These are phyloP conservation scores for Aspergillus spinulosporus DNA, from an alignment of 2,329 filamentous ascomycete species.

Conservation along the genomic window DNA sequence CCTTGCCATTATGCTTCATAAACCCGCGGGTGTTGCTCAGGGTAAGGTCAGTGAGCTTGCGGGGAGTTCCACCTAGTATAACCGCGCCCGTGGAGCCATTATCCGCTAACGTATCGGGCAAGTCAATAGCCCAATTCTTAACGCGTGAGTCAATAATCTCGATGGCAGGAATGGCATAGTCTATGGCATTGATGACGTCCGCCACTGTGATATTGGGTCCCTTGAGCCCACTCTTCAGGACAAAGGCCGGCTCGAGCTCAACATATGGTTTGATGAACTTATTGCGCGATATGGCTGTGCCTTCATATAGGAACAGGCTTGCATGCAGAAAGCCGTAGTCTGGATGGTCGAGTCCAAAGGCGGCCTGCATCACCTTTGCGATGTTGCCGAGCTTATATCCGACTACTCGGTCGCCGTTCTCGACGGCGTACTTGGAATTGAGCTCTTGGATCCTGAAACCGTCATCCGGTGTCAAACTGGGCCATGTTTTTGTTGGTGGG, in stretches of 20 bases:
- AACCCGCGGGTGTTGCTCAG: conserved; percentile 17
- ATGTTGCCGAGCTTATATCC: conserved; percentile 27
- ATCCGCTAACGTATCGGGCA: conserved; percentile 22
- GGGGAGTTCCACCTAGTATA: conserved; percentile 21
- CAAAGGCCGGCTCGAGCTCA: conserved; percentile 23
- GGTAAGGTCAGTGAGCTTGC: conserved; percentile 17
- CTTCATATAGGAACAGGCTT: conserved; percentile 21
- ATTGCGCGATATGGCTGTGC: conserved; percentile 10
- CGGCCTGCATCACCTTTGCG: conserved; percentile 25
- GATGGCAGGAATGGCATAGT: conserved; percentile 22
- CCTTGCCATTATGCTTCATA: conserved; percentile 19
- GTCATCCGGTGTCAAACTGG: conserved; percentile 15
- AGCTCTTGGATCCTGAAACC: conserved; percentile 20
- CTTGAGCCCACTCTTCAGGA: conserved; percentile 14
- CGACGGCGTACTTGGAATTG: conserved; percentile 17
- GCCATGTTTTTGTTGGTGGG: conserved; percentile 21
- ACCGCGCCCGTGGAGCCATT: conserved; percentile 21
- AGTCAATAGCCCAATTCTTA: conserved; percentile 22
- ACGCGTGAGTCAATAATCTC: conserved; percentile 25
- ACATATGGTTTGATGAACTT: conserved; percentile 24
- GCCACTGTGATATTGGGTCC: conserved; percentile 22
- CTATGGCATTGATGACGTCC: conserved; percentile 22
- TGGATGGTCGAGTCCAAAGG: conserved; percentile 24
- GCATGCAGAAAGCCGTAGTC: conserved; percentile 24
- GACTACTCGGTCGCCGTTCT: conserved; percentile 21